A percentile compares a stretch with the other conserved stretches of the same genome.
Evolutionary conservation across 2,329 filamentous ascomycete species (phyloP).

Genomic region (Metarhizium album): DNA sequence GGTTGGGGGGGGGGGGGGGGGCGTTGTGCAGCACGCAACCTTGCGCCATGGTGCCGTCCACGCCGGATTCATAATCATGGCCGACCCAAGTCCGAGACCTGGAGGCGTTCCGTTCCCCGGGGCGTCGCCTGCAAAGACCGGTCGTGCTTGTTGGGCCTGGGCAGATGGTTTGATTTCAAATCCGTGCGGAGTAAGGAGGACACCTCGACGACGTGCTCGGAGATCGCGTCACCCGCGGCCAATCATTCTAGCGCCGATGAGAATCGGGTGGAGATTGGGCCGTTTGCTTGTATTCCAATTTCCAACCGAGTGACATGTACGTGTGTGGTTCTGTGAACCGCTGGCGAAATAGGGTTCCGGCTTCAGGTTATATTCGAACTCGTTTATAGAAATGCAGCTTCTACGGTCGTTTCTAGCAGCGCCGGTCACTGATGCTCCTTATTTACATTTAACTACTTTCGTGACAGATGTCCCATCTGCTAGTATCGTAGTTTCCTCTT

Average conservation of each 20-base stretch:
- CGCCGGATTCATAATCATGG: not conserved
- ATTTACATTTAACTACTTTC: slow-evolving; percentile 30
- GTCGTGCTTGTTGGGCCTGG: not conserved
- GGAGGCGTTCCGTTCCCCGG: no score
- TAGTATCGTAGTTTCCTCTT: slow-evolving; percentile 49
- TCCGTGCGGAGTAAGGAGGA: not conserved
- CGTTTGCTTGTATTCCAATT: no score
- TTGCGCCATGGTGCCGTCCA: not conserved
- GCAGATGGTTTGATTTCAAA: slow-evolving; percentile 1
- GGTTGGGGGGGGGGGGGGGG: not conserved
- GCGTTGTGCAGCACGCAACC: not conserved
- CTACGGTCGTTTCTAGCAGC: not conserved
- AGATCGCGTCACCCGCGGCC: slow-evolving; percentile 15
- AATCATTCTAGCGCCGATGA: not conserved
- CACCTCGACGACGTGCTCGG: not conserved
- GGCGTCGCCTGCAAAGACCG: no score
- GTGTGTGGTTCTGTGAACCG: no score
- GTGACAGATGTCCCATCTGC: slow-evolving; percentile 59
- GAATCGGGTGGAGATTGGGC: not conserved
- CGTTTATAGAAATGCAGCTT: not conserved
- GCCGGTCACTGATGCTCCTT: not conserved
- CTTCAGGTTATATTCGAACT: not conserved
- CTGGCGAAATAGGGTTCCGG: no score
- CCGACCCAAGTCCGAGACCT: no score
- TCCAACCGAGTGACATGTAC: no score